A percentile compares a stretch with the other conserved stretches of the same genome.
Conservation (phyloP, 768 basidiomycete species). For the Amanita pseudoporphyria region DNA sequence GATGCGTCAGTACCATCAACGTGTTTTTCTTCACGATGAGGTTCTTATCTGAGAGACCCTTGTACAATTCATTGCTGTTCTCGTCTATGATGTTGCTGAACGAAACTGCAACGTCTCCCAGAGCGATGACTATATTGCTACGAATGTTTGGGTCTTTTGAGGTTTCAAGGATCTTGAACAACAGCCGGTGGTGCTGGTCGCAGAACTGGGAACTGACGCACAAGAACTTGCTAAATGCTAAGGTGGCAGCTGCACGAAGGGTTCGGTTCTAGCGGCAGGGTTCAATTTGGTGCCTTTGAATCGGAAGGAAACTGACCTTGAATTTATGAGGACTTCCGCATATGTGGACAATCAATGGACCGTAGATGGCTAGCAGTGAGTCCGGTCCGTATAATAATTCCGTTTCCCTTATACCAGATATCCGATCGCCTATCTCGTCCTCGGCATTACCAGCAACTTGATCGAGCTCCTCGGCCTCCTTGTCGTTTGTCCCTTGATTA, state of each 20-base stretch:
- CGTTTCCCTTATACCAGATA: constrained; percentile 73
- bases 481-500: constrained; percentile 39
- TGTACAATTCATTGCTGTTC: constrained; percentile 92
- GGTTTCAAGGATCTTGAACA: constrained; percentile 92
- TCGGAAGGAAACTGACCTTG: constrained; percentile 45
- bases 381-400: constrained; percentile 80
- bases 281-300: constrained; percentile 5
- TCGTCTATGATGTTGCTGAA: constrained; percentile 97
- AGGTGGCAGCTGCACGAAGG: constrained; percentile 76
- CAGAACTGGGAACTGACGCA: constrained; percentile 94
- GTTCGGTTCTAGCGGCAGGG: constrained; percentile 56
- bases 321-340: constrained; percentile 86
- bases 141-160: constrained; percentile 85
- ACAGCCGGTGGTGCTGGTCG: constrained; percentile 75
- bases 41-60: constrained; percentile 81
- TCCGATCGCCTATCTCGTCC: constrained; percentile 94
- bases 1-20: constrained; percentile 93
- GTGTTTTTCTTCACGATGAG: constrained; percentile 98
- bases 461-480: constrained; percentile 82
- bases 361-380: constrained; percentile 77
- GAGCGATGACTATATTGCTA: constrained; percentile 94
- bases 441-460: constrained; percentile 97
- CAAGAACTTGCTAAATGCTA: constrained; percentile 92
- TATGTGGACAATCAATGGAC: constrained; percentile 84
- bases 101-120: constrained; percentile 97